Base-by-base conservation (phyloP, 176 grass and related monocot genomes). In the Bromus sterilis region DNA sequence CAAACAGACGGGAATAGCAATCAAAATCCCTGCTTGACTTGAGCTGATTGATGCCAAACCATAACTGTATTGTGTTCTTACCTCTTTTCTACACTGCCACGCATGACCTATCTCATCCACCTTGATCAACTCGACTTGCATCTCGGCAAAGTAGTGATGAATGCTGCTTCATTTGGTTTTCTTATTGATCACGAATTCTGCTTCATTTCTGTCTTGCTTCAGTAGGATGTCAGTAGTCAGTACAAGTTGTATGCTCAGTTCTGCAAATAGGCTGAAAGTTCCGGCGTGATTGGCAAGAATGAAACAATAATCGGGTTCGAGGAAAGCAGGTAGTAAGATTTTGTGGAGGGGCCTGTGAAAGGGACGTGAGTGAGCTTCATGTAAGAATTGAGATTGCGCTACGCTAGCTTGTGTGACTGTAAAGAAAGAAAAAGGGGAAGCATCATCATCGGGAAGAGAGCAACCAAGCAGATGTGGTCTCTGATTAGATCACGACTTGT, bases 11-110 rank as follows among this genome's bases (percentile, higher is more conserved):
- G 41, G 79, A 82, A 63, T 55, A 82, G 32, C 26, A 34, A 53
- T 78, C 77, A 34, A 80, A 66, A 75, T 56, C 58, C 30, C 33
- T 18, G 21, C 42, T 86, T 81, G 78, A 86, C 78, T 75, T 75
- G 6, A 39, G 46, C 28, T 37, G 25, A 58, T 56, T 10, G 16
- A 42, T 58, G 58, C 78, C 77, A 76, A 42, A 49, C 33, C 32
- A 9, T 28, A 26, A 26, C 39, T 85, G 74, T 32, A 58, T 69
- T 71, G 20, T 14, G 37, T 16, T 46, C 31, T 43, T 30, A 70
- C 12, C 49, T 6, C 13, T 24, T 28, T 29, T 55, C 31, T 72
- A n/a, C n/a, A n/a, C n/a, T n/a, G n/a, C n/a, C n/a, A n/a, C n/a
- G n/a, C n/a, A n/a, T n/a, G n/a, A n/a, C n/a, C n/a, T n/a, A n/a